These are phyloP conservation scores for Fusarium guadeloupense DNA, from an alignment of 2,329 filamentous ascomycete genomes.

Conservation along the genomic window DNA sequence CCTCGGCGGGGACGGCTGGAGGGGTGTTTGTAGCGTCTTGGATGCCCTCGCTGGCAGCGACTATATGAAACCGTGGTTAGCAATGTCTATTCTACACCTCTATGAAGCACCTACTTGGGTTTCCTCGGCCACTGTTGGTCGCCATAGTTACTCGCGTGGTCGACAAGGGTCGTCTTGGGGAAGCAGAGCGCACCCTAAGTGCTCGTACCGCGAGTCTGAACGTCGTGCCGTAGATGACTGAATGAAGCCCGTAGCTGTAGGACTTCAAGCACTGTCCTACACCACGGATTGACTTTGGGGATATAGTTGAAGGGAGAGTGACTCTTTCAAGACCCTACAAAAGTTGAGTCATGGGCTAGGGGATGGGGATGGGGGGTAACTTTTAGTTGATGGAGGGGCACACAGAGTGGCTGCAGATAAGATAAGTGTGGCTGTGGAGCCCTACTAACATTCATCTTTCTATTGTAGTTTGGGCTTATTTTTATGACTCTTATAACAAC, in stretches of 20 bases:
- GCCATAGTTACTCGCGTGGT: constrained; percentile 64
- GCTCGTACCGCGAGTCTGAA: constrained; percentile 63
- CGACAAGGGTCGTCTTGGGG: constrained; percentile 55
- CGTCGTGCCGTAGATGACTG: constrained; percentile 52
- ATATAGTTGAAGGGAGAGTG: constrained; percentile 30
- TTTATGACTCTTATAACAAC: too few relatives aligned
- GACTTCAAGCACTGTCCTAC: constrained; percentile 47
- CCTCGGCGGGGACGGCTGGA: constrained; percentile 53
- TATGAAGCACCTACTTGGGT: constrained; percentile 44
- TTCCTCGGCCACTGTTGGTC: constrained; percentile 63
- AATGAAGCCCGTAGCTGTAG: constrained; percentile 50
- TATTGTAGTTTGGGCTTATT: too few relatives aligned
- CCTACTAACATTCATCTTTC: not conserved
- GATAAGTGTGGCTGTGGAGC: not conserved
- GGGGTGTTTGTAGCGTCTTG: constrained; percentile 49
- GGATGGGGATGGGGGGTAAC: constrained; percentile 29
- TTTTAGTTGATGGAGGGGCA: constrained; percentile 39
- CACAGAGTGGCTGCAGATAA: not conserved
- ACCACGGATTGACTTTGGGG: constrained; percentile 29
- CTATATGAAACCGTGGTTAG: constrained; percentile 45
- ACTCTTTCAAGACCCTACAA: constrained; percentile 27
- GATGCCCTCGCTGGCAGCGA: constrained; percentile 55
- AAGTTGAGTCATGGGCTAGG: constrained; percentile 41
- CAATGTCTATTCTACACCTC: not conserved
- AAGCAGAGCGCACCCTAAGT: constrained; percentile 66